Conservation (phyloP, 1,284 basidiomycete genomes). For the Uromyces viciae-fabae region DNA sequence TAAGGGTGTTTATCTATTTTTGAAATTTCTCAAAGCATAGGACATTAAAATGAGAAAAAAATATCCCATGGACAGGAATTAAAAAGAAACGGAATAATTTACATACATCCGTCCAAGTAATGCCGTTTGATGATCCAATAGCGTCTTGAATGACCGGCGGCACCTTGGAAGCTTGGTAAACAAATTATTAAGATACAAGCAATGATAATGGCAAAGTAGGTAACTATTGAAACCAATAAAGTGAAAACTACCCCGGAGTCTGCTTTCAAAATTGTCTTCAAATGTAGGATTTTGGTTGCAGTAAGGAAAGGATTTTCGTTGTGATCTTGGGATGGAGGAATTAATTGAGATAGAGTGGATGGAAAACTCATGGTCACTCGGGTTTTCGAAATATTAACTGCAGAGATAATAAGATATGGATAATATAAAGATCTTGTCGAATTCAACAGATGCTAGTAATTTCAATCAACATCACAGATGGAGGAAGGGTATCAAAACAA, state of each 20-base stretch:
- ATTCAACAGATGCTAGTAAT: no score
- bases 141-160: not conserved
- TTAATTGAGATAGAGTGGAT: no score
- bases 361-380: no score
- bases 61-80: not conserved
- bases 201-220: not conserved
- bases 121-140: constrained; percentile 1
- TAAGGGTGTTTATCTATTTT: constrained; percentile 4
- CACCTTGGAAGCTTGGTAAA: constrained; percentile 2
- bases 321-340: not conserved
- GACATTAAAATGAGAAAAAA: not conserved
- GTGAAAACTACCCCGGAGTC: not conserved
- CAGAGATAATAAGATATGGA: no score
- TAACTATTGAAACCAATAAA: not conserved
- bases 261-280: not conserved
- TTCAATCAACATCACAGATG: no score
- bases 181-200: not conserved
- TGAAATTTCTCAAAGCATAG: not conserved
- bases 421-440: no score
- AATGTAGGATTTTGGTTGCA: not conserved
- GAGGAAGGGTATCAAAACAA: no score
- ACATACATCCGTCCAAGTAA: constrained; percentile 11
- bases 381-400: no score
- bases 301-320: not conserved
- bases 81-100: not conserved